Conservation (phyloP, 768 basidiomycete genomes). For the Mycena latifolia region DNA sequence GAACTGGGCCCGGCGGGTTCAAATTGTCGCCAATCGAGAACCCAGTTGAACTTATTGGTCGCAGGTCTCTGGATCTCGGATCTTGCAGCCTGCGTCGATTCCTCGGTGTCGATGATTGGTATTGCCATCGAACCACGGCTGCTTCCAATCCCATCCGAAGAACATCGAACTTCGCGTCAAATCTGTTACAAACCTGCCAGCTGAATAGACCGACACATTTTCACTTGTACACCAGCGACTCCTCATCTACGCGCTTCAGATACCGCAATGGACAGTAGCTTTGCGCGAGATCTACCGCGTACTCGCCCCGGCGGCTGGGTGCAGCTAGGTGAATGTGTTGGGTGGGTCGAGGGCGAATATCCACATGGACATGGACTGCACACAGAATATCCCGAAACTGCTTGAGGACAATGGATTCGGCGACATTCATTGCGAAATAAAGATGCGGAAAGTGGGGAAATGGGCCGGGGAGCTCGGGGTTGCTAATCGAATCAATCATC, state of each 20-base stretch:
- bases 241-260: conserved; percentile 21
- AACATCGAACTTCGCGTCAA: conserved; percentile 24
- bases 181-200: conserved; percentile 21
- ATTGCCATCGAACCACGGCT: conserved; percentile 26
- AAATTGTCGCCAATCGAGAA: too few relatives aligned
- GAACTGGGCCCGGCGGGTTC: conserved; percentile 28
- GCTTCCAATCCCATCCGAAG: conserved; percentile 21
- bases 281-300: too few relatives aligned
- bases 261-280: conserved; percentile 23
- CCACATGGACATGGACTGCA: conserved; percentile 25
- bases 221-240: conserved; percentile 35
- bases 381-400: conserved; percentile 31
- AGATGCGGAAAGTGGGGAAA: conserved; percentile 24
- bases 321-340: too few relatives aligned
- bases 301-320: too few relatives aligned
- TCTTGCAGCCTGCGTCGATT: conserved; percentile 19
- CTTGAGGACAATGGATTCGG: conserved; percentile 32
- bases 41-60: too few relatives aligned
- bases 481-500: conserved; percentile 5
- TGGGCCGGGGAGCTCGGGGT: conserved; percentile 26
- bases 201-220: conserved; percentile 30
- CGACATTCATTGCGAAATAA: conserved; percentile 25
- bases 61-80: conserved; percentile 25
- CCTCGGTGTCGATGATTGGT: too few relatives aligned
- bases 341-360: conserved; percentile 15